These are phyloP conservation scores for Tetrapisispora fleetii DNA, from an alignment of 805 yeast species.

Conservation along the genomic window DNA sequence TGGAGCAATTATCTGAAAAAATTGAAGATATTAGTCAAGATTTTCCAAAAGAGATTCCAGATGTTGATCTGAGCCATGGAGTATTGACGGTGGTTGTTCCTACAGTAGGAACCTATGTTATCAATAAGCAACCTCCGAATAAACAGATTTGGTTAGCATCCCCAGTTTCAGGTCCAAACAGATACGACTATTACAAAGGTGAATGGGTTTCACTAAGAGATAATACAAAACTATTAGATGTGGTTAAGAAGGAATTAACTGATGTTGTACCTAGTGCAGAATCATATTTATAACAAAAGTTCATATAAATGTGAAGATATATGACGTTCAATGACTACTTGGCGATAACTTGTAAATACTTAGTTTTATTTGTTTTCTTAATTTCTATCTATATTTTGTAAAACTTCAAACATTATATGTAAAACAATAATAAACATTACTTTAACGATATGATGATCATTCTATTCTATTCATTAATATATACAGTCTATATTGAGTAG, in stretches of 20 bases:
- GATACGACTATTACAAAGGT: conserved; percentile 64
- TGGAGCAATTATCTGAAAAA: conserved; percentile 58
- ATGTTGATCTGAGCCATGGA: conserved; percentile 60
- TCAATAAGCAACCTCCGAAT: conserved; percentile 96
- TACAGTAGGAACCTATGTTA: conserved; percentile 73
- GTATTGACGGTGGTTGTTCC: conserved; percentile 69
- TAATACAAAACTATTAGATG: conserved; percentile 34
- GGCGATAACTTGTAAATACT: neutral
- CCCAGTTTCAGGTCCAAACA: conserved; percentile 88
- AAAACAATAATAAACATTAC: too few species aligned
- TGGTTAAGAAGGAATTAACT: conserved; percentile 43
- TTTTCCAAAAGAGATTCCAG: conserved; percentile 61
- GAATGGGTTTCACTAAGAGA: conserved; percentile 79
- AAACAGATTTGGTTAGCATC: conserved; percentile 94
- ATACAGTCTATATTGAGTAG: neutral
- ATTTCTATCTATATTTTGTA: neutral
- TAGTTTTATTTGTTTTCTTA: neutral
- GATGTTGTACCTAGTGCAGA: conserved; percentile 20
- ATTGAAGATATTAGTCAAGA: conserved; percentile 59
- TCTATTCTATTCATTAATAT: neutral
- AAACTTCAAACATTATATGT: neutral
- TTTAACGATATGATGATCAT: neutral
- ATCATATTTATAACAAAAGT: neutral
- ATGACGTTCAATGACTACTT: neutral
- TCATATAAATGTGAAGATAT: too few species aligned